Conservation (phyloP, 768 basidiomycete species). For the Lactarius deliciosus region DNA sequence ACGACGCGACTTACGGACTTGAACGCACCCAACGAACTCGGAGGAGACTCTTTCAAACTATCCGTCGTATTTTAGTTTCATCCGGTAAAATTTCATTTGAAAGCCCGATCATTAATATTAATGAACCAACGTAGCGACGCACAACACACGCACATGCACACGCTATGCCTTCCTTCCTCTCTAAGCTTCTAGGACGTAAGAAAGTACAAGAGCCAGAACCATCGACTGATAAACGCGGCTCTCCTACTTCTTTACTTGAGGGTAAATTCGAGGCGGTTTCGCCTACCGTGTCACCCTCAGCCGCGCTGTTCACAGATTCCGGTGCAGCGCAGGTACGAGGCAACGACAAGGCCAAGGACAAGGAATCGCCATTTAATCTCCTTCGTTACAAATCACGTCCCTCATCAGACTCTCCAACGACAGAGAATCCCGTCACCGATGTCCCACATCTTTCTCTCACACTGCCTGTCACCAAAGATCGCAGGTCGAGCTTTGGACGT, state of each 20-base stretch:
- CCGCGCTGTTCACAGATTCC: constrained; percentile 33
- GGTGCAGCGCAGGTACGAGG: constrained; percentile 38
- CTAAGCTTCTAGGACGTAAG: constrained; percentile 76
- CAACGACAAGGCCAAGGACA: constrained; percentile 38
- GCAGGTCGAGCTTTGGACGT: constrained; percentile 50
- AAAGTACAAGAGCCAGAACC: constrained; percentile 55
- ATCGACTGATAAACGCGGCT: constrained; percentile 39
- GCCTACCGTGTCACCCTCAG: constrained; percentile 43
- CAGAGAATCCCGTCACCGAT: constrained; percentile 37
- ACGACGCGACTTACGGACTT: constrained; percentile 8
- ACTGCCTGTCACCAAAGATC: constrained; percentile 54
- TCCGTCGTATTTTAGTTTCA: not conserved
- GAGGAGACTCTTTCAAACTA: not conserved
- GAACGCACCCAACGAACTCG: constrained; percentile 1
- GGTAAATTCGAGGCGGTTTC: constrained; percentile 75
- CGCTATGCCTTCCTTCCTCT: constrained; percentile 64
- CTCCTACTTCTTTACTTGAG: constrained; percentile 55
- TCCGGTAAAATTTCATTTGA: not conserved
- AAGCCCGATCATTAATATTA: constrained; percentile 17
- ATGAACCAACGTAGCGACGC: constrained; percentile 17
- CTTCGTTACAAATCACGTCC: constrained; percentile 50
- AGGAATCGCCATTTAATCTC: constrained; percentile 48
- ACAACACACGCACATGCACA: constrained; percentile 5
- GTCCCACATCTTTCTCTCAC: constrained; percentile 63
- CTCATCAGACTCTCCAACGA: constrained; percentile 37